Base-by-base conservation (phyloP, 768 basidiomycete genomes). In the Leccinum olivaceopallidum region DNA sequence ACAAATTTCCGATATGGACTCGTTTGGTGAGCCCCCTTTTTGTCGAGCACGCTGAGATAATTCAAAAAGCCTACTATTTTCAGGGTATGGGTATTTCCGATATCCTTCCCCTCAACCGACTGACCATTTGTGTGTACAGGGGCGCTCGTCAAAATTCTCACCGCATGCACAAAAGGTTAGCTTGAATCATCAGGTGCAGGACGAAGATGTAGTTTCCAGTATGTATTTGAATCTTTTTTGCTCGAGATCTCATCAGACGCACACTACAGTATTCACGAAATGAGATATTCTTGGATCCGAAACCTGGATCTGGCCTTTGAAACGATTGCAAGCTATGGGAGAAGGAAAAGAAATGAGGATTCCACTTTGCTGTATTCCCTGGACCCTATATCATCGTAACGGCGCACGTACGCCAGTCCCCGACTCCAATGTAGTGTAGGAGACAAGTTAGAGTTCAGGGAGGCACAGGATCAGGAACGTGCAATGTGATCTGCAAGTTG, bases 81-180 rank as follows among this genome's bases (percentile, higher is more conserved):
- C 22, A 76, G 73, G 74, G 75, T 71, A 69, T 52, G 69, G 24
- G 32, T 5, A 59, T 2, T 42, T 14, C 42, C 4, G 18, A 16
- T 24, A 14, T 39, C 39, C 30, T 28, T 20, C 22, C 32, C 26
- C 36, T 47, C 30, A 49, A 39, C 44, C 50, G 16, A 63, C 64
- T 16, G 9, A 10, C 50, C 5, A 32, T n/a, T 36, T n/a, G 20
- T 28, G 7, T 37, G 16, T 20, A 36, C 30, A 92, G 94, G 95
- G 95, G 2, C 93, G 92, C 73, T 95, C 94, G 28, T 94, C 92
- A 69, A 95, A 95, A 75, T 97, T 97, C 74, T 80, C 86, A 47
- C 94, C 94, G 5, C 92, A 97, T 68, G 93, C 94, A 3, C 95
- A 97, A 75, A 97, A 97, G 73, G 93, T 96, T 63, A 92, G 94